Evolutionary conservation across 371 early-diverging fungal genomes (phyloP), one percentile per base, ranked within the genome.

Genomic region (Vittaforma corneae): DNA sequence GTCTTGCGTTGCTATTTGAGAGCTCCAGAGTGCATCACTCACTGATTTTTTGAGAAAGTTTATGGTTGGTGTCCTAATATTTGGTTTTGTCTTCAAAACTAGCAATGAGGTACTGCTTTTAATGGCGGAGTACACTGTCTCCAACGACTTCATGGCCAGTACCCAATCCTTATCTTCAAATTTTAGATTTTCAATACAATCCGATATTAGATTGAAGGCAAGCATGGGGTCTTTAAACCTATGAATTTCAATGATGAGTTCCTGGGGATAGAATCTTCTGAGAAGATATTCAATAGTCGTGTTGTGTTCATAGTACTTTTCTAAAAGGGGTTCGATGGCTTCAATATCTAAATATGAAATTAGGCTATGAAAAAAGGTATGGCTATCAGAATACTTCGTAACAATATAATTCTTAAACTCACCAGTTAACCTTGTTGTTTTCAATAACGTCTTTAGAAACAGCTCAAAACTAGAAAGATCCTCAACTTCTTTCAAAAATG

Each of bases 141-240:
- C 64, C 18, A 63, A 46, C 3, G 35, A 40, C 52, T 63, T 63
- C 65, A 63, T 53, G 59, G 22, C 5, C 38, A 63, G 56, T 5
- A 30, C 20, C 16, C 9, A 63, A 35, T 63, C 54, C 11, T 46
- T 24, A 20, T 65, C 52, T 29, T n/a, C 14, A n/a, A 63, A 33
- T 22, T 48, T 44, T 16, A 9, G n/a, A n/a, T 5, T n/a, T 37
- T 14, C 11, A n/a, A 63, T 18, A 26, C 58, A 30, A 6, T 63
- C 59, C 30, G 9, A 11, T 9, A 53, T 11, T 16, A 63, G 4
- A n/a, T 40, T 53, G n/a, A 16, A 20, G n/a, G n/a, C 22, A n/a
- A 33, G 5, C 3, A 18, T 18, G 2, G 2, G 4, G 6, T 4
- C 9, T 34, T 6, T 4, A 32, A 64, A 28, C 28, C 56, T 52